Conservation (phyloP, 371 early-diverging fungal species). For the Mortierella sp. region DNA sequence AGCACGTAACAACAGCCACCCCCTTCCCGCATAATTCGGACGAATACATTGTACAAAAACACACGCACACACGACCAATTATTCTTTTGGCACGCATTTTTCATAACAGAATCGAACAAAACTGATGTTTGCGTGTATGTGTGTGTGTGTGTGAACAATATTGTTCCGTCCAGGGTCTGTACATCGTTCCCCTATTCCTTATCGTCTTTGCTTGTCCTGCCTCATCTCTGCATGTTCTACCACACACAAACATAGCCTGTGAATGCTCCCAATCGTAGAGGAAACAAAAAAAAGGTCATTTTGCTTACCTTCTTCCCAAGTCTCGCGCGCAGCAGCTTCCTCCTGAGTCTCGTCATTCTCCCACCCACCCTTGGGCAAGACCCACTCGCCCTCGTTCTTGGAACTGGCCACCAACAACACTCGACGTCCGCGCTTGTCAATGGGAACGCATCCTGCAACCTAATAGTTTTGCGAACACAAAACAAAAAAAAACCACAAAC, state of each 20-base stretch:
- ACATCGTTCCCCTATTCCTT: not conserved
- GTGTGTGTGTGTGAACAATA: not conserved
- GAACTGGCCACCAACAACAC: slow-evolving; percentile 71
- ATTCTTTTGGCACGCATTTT: not conserved
- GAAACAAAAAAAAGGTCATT: not conserved
- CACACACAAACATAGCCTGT: not conserved
- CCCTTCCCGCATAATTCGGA: not conserved
- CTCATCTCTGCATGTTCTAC: not conserved
- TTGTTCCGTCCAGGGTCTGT: not conserved
- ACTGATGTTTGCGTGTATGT: not conserved
- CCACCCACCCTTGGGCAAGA: slow-evolving; percentile 80
- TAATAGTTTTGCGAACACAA: slow-evolving; percentile 17
- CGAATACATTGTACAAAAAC: not conserved
- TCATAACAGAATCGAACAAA: not conserved
- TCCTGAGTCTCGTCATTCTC: slow-evolving; percentile 74
- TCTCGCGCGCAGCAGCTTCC: slow-evolving; percentile 72
- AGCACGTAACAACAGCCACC: not conserved
- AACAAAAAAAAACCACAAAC: no score
- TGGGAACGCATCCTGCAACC: slow-evolving; percentile 73
- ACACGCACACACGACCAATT: not conserved
- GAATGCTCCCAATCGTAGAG: not conserved
- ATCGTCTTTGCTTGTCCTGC: not conserved
- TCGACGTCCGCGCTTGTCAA: slow-evolving; percentile 65
- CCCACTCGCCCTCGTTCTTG: slow-evolving; percentile 71
- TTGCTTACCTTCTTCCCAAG: slow-evolving; percentile 74